phyloP scores from a whole-genome alignment of 805 yeast species.

The Cyberlindnera euphorbiiphila region DNA sequence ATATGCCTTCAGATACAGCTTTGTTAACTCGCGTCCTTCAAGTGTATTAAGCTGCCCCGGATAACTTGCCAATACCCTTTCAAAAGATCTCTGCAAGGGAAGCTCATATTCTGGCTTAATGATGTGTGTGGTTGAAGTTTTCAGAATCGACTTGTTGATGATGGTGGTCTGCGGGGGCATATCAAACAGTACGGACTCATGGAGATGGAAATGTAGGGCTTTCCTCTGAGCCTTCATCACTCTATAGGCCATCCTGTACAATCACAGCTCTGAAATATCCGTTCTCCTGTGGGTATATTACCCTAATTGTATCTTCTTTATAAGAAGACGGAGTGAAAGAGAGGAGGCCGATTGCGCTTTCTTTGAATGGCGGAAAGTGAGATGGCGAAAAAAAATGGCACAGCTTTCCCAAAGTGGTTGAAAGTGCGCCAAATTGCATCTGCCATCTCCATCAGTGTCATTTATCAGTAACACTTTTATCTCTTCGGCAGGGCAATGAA shows the following conservation, averaged over 20 bases:
- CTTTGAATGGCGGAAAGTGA: too few relatives aligned
- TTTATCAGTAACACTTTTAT: not conserved
- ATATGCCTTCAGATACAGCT: conserved; percentile 18
- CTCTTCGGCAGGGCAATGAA: too few relatives aligned
- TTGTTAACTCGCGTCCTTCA: conserved; percentile 10
- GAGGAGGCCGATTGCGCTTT: too few relatives aligned
- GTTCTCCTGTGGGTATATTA: too few relatives aligned
- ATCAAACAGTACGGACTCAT: conserved; percentile 19
- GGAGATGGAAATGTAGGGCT: conserved; percentile 22
- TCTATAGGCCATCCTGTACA: conserved; percentile 5
- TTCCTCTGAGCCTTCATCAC: conserved; percentile 2
- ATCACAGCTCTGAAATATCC: too few relatives aligned
- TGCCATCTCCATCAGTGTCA: too few relatives aligned
- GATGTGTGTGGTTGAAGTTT: conserved; percentile 10
- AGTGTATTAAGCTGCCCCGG: not conserved
- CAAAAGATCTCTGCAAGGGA: conserved; percentile 18
- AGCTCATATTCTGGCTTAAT: conserved; percentile 9
- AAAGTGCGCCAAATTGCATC: too few relatives aligned
- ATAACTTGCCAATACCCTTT: conserved; percentile 4
- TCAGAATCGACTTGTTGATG: conserved; percentile 19
- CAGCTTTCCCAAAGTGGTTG: not conserved
- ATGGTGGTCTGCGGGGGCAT: conserved; percentile 17
- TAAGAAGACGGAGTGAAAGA: too few relatives aligned
- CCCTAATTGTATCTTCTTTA: too few relatives aligned
- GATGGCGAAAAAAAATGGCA: not conserved